Conservation (phyloP, 495 filamentous ascomycete species). For the Podospora bellae-mahoneyi region DNA sequence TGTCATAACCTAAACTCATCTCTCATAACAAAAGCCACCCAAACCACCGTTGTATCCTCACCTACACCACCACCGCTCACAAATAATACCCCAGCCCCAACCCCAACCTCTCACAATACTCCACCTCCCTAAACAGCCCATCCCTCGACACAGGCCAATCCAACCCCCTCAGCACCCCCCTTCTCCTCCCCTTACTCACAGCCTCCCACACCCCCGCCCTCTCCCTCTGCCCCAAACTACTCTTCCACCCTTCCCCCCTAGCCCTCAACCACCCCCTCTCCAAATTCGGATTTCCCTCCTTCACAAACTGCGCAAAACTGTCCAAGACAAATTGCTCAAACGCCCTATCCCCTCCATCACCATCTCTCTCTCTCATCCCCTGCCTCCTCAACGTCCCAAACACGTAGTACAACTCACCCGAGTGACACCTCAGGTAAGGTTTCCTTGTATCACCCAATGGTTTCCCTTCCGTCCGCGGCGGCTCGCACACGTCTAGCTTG, state of each 20-base stretch:
- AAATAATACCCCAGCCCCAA: conserved; percentile 34
- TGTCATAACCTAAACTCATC: no score
- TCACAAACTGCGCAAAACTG: conserved; percentile 35
- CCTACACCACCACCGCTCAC: not conserved
- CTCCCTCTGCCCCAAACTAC: conserved; percentile 20
- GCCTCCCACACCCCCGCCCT: conserved; percentile 32
- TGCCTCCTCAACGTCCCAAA: conserved; percentile 41
- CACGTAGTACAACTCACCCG: conserved; percentile 38
- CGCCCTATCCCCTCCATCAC: conserved; percentile 34
- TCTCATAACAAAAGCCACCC: no score
- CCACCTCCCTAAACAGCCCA: conserved; percentile 30
- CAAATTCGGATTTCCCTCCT: conserved; percentile 39
- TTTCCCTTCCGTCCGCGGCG: conserved; percentile 33
- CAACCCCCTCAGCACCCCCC: conserved; percentile 21
- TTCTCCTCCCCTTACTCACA: conserved; percentile 16
- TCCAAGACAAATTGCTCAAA: conserved; percentile 40
- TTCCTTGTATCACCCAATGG: conserved; percentile 46
- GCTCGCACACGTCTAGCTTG: conserved; percentile 43
- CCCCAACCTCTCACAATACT: conserved; percentile 35
- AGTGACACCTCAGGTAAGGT: conserved; percentile 35
- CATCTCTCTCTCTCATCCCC: conserved; percentile 36
- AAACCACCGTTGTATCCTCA: not conserved
- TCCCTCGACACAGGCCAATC: conserved; percentile 25
- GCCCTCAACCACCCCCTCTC: conserved; percentile 30
- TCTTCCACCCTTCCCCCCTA: conserved; percentile 28